Base-by-base conservation (phyloP, 2,329 filamentous ascomycete genomes). In the Cladosporium phlei region DNA sequence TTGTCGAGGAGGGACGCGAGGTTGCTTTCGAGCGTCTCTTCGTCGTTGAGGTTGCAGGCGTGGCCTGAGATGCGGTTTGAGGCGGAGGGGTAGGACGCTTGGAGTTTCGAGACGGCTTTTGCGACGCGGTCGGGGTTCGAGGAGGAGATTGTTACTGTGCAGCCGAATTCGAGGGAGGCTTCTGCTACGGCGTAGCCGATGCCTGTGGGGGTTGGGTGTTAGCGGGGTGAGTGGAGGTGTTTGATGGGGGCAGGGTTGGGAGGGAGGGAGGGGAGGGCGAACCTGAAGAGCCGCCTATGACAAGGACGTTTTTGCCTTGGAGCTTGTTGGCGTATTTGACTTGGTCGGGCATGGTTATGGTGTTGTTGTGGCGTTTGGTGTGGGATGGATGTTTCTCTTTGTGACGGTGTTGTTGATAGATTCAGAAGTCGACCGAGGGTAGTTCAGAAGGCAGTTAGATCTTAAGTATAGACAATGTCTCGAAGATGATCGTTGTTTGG, bases 171-270 rank as follows among this genome's bases (percentile, higher is more conserved):
- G 32, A 83, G 59, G 11, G 70, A 66, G 2, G 73, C 76, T 67
- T 82, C 75, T 42, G 82, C 80, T 9, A 81, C 77, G 46, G 67
- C 72, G 52, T 73, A 79, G 24, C 82, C 82, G 30, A 86, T 80
- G 42, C 82, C 82, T 12, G 76, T 73, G 2, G n/a, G 33, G 12
- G 33, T 44, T 39, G 22, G 27, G 25, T 17, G n/a, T 30, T 21
- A 22, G 38, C n/a, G n/a, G n/a, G n/a, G n/a, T n/a, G n/a, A 25
- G 2, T 5, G 6, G 11, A 11, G 6, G 5, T 6, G n/a, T 35
- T 29, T 16, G 8, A 20, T 6, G 4, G 11, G 11, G 22, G 7
- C 5, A 20, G 9, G 20, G 27, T 10, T 7, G 14, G 17, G 14
- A 10, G 19, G 21, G 16, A n/a, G 34, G 25, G 40, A 61, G 14